phyloP scores from a whole-genome alignment of 192 early-diverging fungal genomes.

The Backusella macrospora region DNA sequence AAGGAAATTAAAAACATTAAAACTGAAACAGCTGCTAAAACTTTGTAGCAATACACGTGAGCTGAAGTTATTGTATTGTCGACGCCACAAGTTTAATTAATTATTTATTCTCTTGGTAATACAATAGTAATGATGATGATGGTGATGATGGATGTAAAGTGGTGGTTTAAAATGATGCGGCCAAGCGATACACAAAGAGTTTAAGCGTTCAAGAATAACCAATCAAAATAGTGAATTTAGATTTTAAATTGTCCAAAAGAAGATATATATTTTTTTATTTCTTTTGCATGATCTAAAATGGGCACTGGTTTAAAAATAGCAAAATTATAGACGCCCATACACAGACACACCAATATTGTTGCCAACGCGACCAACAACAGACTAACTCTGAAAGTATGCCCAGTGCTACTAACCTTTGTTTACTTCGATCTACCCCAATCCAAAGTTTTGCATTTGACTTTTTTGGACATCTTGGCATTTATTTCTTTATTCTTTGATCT shows the following conservation, averaged over 20 bases:
- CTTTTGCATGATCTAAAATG: neutral
- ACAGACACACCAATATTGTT: neutral
- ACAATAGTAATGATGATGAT: neutral
- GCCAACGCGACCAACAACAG: conserved; percentile 2
- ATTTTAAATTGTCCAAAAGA: conserved; percentile 13
- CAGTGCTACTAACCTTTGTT: neutral
- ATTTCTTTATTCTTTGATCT: neutral
- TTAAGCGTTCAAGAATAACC: neutral
- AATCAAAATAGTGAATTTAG: neutral
- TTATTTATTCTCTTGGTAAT: neutral
- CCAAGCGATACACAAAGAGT: neutral
- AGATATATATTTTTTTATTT: conserved; percentile 5
- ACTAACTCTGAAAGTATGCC: neutral
- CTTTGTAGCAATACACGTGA: neutral
- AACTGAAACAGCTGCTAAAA: neutral
- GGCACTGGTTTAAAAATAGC: conserved; percentile 5
- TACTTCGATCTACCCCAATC: conserved; percentile 1
- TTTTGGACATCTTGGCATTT: conserved; percentile 5
- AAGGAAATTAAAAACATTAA: neutral
- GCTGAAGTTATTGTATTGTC: neutral
- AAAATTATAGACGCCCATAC: neutral
- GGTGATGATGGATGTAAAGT: neutral
- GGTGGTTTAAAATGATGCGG: neutral
- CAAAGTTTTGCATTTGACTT: conserved; percentile 5
- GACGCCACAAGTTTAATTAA: neutral